phyloP scores from a whole-genome alignment of 495 filamentous ascomycete species.

The Trichoderma erinaceum region DNA sequence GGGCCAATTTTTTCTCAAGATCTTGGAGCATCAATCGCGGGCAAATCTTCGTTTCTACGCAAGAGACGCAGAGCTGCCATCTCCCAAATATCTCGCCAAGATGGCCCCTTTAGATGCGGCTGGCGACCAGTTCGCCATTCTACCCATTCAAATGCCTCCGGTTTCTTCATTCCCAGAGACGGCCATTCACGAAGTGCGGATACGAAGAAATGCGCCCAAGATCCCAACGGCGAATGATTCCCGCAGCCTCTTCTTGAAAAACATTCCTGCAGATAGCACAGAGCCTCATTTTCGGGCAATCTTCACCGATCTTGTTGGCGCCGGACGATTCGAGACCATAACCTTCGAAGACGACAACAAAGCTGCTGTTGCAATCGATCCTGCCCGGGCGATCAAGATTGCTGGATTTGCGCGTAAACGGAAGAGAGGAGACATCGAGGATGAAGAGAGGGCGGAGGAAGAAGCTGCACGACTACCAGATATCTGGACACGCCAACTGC shows the following conservation, averaged over 20 bases:
- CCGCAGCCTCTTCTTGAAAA: constrained; percentile 79
- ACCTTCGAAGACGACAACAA: constrained; percentile 57
- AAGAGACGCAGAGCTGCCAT: background rate
- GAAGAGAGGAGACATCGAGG: constrained; percentile 50
- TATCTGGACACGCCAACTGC: constrained; percentile 70
- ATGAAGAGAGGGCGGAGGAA: constrained; percentile 47
- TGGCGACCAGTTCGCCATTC: constrained; percentile 43
- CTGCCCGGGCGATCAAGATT: constrained; percentile 35
- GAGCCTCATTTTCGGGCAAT: constrained; percentile 67
- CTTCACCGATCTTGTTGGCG: constrained; percentile 62
- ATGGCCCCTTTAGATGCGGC: constrained; percentile 28
- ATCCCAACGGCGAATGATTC: constrained; percentile 64
- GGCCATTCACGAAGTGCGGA: constrained; percentile 78
- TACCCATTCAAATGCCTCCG: constrained; percentile 56
- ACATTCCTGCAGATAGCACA: constrained; percentile 80
- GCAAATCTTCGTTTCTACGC: background rate
- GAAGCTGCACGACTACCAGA: constrained; percentile 52
- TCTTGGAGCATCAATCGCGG: background rate
- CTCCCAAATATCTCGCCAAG: constrained; percentile 9
- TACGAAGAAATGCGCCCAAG: constrained; percentile 73
- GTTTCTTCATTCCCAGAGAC: constrained; percentile 50
- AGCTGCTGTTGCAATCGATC: constrained; percentile 25
- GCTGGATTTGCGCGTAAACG: constrained; percentile 52
- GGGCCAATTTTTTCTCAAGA: background rate
- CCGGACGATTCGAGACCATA: constrained; percentile 67